Base-by-base conservation (phyloP, 345 rosid genomes). In the Melaleuca alternifolia region DNA sequence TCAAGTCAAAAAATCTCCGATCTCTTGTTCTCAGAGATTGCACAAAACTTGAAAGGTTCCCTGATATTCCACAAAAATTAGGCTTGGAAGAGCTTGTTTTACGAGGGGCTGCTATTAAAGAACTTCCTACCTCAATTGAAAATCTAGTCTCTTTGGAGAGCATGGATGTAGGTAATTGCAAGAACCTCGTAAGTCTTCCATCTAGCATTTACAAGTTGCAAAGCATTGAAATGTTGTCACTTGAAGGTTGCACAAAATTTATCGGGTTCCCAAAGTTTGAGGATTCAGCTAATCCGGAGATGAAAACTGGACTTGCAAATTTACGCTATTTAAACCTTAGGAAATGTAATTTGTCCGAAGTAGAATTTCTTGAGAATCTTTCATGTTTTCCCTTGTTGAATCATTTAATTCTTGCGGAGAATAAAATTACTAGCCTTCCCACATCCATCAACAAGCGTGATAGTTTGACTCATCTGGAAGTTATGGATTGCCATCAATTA, bases 121-220 rank as follows among this genome's bases (percentile, higher is more conserved):
- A 1, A 33, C 44, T 65, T 65, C 44, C 77, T 0, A 0, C 3
- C 8, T 65, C 77, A 30, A 65, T 65, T 15, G 77, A 33, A 65
- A 65, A 65, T 16, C 23, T 65, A 0, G 2, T 30, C 11, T 2
- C 23, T 30, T 65, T 65, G 46, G 2, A 30, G 1, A 0, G 0
- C 0, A 15, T 65, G 46, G 0, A 1, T 1, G 3, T 33, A 33
- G 0, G 0, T 30, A 0, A 8, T 4, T 65, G 77, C 77, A 16
- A 16, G 41, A 16, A 65, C 6, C 2, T 65, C 6, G 1, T 3
- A 1, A 7, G 3, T 15, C 23, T 65, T 65, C 77, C 46, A 0
- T 33, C 77, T 30, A 65, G 10, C 77, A 65, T 65, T 4, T 65
- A 30, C 6, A 65, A 1, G 6, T 33, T 65, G 16, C 77, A 15